phyloP scores from a whole-genome alignment of 2,329 filamentous ascomycete genomes.

The Alternaria gaisen region DNA sequence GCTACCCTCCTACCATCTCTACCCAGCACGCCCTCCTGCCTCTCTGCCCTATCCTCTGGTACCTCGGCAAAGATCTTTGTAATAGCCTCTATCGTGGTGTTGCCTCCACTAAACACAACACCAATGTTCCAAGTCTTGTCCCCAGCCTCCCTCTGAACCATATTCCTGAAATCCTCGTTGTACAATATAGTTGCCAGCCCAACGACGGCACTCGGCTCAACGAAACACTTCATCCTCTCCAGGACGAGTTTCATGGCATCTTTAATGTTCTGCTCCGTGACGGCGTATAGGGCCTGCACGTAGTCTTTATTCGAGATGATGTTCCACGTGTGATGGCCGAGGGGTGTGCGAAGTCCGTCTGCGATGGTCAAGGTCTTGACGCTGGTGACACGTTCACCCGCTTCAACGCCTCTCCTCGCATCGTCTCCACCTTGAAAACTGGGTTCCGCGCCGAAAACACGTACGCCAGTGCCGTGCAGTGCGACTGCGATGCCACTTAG shows the following conservation, averaged over 20 bases:
- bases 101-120: constrained; percentile 69
- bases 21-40: constrained; percentile 53
- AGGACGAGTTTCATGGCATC: constrained; percentile 78
- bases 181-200: constrained; percentile 82
- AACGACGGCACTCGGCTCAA: constrained; percentile 90
- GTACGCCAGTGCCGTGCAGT: constrained; percentile 73
- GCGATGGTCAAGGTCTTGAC: constrained; percentile 85
- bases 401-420: constrained; percentile 72
- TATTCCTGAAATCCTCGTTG: constrained; percentile 76
- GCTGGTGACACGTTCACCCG: constrained; percentile 68
- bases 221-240: constrained; percentile 88
- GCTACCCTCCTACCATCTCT: constrained; percentile 53
- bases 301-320: constrained; percentile 77
- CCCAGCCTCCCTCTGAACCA: constrained; percentile 76
- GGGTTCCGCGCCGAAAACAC: constrained; percentile 89
- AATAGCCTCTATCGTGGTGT: constrained; percentile 70
- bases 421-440: constrained; percentile 85
- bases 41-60: constrained; percentile 42
- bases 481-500: constrained; percentile 83
- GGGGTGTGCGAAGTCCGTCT: constrained; percentile 85
- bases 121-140: constrained; percentile 77
- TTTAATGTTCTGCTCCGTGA: constrained; percentile 83
- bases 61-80: constrained; percentile 60
- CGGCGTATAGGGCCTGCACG: constrained; percentile 74
- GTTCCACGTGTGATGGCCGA: constrained; percentile 78